Base-by-base conservation (phyloP, 306 rosid species). In the Cajanus cajan region DNA sequence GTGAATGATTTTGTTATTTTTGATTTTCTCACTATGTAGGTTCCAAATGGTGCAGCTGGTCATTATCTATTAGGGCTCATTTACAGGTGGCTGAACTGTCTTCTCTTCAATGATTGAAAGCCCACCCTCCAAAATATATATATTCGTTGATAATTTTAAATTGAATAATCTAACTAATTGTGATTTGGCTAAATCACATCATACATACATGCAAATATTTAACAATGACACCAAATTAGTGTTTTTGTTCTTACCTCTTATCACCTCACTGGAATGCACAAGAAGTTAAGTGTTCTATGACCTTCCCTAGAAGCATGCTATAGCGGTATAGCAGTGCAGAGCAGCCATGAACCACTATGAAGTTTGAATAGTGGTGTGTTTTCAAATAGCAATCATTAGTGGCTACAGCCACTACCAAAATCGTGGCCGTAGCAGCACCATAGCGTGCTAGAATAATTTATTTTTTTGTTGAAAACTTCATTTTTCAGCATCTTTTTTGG, bases 31-130 rank as follows among this genome's bases (percentile, higher is more conserved):
- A 25, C 73, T 78, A 2, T 83, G 82, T 86, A 95, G 98, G 89
- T 95, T 86, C 98, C 98, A 66, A 95, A 95, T 71, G 98, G 98
- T 18, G 97, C 97, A 68, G 90, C 98, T 47, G 98, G 98, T 81
- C 98, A 95, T 86, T 95, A 89, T 90, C 94, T 95, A 25, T 88
- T 95, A 33, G 98, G 98, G 82, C 91, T 90, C 76, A 78, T 95
- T 81, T 95, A 90, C 94, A 95, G 98, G 98, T 95, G 76, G 50
- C 75, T 72, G 45, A 33, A 73, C 75, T 55, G 25, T 65, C 73
- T 79, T 57, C 44, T 15, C 54, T n/a, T 72, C 50, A 55, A 71
- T 78, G 47, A 9, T 48, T 13, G 7, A 68, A 4, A 3, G 16
- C 44, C 71, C 18, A 45, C 12, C 21, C 41, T 16, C 45, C 14